Base-by-base conservation (phyloP, 2,329 filamentous ascomycete genomes). In the Fusarium irregulare region DNA sequence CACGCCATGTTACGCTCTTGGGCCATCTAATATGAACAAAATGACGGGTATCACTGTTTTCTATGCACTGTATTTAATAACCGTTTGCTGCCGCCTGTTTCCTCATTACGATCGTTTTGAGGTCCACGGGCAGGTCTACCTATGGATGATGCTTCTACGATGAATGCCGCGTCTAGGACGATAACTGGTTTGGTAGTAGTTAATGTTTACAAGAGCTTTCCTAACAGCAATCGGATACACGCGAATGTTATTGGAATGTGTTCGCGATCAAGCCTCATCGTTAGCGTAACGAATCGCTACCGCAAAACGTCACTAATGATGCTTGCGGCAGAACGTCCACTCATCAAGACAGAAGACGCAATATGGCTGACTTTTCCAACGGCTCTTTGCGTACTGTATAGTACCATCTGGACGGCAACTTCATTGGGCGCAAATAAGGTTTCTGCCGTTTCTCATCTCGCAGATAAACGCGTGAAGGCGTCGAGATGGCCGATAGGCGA, bases 251-350 rank as follows among this genome's bases (percentile, higher is more conserved):
- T n/a, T 57, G 55, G 67, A 64, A 64, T 67, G 62, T 37, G 41
- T 34, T 59, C 46, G 30, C 37, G 49, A 68, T 54, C 37, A 51
- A 49, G 44, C 42, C 51, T 55, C 49, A 34, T 41, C 42, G 25
- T 46, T 63, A 56, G 67, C 49, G 53, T 45, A 42, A 12, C 30
- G 27, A 57, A 12, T 61, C 53, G 41, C 47, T 42, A 41, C 30
- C 60, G 64, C 48, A 47, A 68, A 61, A 68, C 60, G 59, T 59
- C 68, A 69, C 40, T 47, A 41, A 57, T 71, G 68, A 71, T 71
- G 68, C 40, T 71, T 69, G 56, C 68, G 64, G 60, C 41, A 49
- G 54, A 27, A 34, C 27, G 27, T 49, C 41, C 27, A 45, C 11
- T 12, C 28, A 37, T 46, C 28, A 27, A 50, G 45, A 55, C 45